Evolutionary conservation across 805 yeast genomes (phyloP), one percentile per base, ranked within the genome.

Genomic region (Millerozyma acaciae): DNA sequence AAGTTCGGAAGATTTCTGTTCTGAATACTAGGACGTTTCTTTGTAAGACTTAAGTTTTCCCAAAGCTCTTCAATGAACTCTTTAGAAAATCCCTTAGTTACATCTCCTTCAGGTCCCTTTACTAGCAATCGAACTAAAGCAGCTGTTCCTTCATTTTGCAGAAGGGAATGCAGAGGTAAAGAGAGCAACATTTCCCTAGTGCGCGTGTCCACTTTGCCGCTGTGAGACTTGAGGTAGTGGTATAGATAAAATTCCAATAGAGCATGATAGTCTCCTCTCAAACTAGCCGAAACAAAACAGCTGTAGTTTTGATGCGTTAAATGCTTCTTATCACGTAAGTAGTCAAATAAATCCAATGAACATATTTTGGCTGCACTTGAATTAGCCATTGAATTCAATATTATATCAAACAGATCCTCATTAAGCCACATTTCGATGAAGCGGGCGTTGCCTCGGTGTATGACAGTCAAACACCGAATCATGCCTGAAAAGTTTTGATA

Each of bases 401-500:
- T 45, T 6, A 65, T 56, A 28, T 50, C 37, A 28, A 40, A 47
- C 62, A 62, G 65, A 14, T 56, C 60, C 0, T 25, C 16, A 33
- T 60, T 45, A 4, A 64, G 38, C 63, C 62, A 60, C 12, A 48
- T 44, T 2, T 26, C 18, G 2, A 31, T 15, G 23, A 52, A 43
- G 2, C 35, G 26, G 2, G 42, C 32, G 28, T 58, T 46, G 5
- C 40, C 10, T 3, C 37, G 28, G 13, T 50, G 41, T 2, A 58
- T 24, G 6, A 42, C 40, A 4, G 32, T 29, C 12, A 64, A 34
- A 1, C 45, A 51, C 16, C 44, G 40, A 1, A 50, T 43, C 4
- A 55, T 37, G 1, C 62, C 70, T 2, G 64, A 44, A 28, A 56
- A 55, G 40, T 65, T 65, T 33, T 62, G 67, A 42, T 55, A 51